These are phyloP conservation scores for Cryphonectria japonica DNA, from an alignment of 2,329 filamentous ascomycete species.

Conservation along the genomic window DNA sequence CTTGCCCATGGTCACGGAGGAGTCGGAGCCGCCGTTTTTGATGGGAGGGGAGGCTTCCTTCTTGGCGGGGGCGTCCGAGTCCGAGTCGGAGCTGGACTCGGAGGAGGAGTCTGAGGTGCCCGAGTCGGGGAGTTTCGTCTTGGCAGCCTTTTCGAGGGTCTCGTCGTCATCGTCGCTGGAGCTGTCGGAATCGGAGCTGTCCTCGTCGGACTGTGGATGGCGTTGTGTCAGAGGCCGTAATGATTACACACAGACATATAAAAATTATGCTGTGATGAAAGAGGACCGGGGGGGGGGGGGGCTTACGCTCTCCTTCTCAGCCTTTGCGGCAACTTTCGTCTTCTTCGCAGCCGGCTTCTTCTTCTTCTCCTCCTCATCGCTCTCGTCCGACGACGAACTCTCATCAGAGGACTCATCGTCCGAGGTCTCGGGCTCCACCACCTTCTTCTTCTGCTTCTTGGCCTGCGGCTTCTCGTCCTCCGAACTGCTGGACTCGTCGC, in stretches of 20 bases:
- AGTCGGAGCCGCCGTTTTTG: conserved; percentile 43
- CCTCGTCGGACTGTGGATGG: background rate
- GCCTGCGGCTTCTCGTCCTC: conserved; percentile 51
- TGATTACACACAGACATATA: too few relatives aligned
- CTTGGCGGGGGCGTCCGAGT: conserved; percentile 36
- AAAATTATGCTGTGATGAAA: background rate
- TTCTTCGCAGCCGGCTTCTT: conserved; percentile 15
- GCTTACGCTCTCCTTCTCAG: conserved; percentile 12
- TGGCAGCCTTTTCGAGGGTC: conserved; percentile 31
- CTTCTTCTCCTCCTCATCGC: conserved; percentile 4
- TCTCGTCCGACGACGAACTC: conserved; percentile 31
- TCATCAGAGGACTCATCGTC: conserved; percentile 35
- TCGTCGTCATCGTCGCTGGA: conserved; percentile 32
- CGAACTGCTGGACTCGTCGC: conserved; percentile 45
- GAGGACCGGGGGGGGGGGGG: too few relatives aligned
- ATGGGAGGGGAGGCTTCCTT: conserved; percentile 31
- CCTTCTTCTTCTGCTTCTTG: conserved; percentile 55
- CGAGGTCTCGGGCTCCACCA: conserved; percentile 43
- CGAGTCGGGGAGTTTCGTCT: conserved; percentile 40
- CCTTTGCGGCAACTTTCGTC: conserved; percentile 23
- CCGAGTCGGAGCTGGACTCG: conserved; percentile 51
- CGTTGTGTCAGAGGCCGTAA: background rate
- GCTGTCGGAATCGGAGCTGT: conserved; percentile 40
- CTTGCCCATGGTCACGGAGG: conserved; percentile 54
- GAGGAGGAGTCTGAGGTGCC: conserved; percentile 39